Evolutionary conservation across 768 basidiomycete species (phyloP), one percentile per base, ranked within the genome.

Genomic region (Tricholoma hemisulphureum): DNA sequence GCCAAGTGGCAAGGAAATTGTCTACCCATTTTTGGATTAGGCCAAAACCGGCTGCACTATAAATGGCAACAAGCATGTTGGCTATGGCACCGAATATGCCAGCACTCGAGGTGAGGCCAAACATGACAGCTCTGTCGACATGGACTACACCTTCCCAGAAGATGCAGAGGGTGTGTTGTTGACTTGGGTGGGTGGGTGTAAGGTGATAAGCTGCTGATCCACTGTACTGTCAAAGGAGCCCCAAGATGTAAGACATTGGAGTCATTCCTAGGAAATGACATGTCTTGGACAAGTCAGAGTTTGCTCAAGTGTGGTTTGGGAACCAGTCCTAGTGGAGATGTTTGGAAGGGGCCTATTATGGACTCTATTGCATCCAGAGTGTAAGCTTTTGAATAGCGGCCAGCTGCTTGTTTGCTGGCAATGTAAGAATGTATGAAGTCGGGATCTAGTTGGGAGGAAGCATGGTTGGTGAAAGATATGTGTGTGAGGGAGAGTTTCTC

Each of bases 311-410:
- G 55, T n/a, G 57, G 65, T 55, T 81, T 81, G 0, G 73, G 74
- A 0, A 80, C 71, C 1, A 77, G 62, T 0, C 72, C 73, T 0
- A 82, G 62, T 0, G 79, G 81, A 0, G 76, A 75, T 0, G 78
- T 70, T 0, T 58, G 59, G 43, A 81, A 82, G 0, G 71, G 72
- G 0, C 80, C 77, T 28, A 81, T 79, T 8, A 73, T 6, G 2
- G 53, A 11, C 46, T 76, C 69, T 11, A 75, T 58, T 11, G 54
- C 41, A 7, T 43, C 54, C n/a, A 66, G 71, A 0, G 59, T 54
- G 60, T 68, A 78, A 34, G 37, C 37, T 39, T 39, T 6, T 39
- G 37, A 39, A 39, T 39, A 39, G 18, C n/a, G 2, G n/a, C 37
- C 34, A 13, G 34, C 34, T 35, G 34, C 34, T 35, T 35, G 34